Evolutionary conservation across 805 yeast species (phyloP).

Genomic region (Lachancea quebecensis): DNA sequence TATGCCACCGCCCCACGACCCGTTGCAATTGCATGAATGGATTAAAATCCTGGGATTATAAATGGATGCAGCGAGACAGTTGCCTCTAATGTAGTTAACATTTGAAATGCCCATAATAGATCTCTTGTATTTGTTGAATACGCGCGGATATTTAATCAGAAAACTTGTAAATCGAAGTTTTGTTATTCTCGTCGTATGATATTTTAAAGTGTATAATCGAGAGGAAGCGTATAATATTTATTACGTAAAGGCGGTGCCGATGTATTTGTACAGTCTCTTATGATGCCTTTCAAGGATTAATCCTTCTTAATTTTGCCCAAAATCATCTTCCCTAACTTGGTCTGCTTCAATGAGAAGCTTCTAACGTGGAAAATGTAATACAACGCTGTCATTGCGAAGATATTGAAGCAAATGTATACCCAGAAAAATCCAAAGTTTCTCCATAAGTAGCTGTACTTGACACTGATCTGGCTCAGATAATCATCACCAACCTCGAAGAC

Average conservation of each 20-base stretch:
- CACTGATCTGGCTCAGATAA: constrained; percentile 38
- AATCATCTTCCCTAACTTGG: constrained; percentile 1
- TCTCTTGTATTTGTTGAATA: background rate
- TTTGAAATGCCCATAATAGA: background rate
- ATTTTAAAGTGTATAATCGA: no score
- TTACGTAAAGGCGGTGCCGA: no score
- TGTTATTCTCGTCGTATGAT: no score
- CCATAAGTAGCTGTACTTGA: constrained; percentile 48
- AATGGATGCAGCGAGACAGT: constrained; percentile 2
- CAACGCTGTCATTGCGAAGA: constrained; percentile 35
- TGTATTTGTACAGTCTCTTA: no score
- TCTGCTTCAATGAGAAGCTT: constrained; percentile 11
- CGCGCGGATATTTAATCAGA: background rate
- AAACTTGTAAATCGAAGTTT: no score
- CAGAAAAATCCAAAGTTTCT: constrained; percentile 59
- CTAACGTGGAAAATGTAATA: constrained; percentile 26
- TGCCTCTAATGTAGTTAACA: constrained; percentile 3
- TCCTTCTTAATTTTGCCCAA: constrained; percentile 4
- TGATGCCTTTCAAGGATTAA: background rate
- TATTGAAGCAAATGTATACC: constrained; percentile 50
- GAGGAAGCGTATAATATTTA: no score
- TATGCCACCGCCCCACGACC: constrained; percentile 82
- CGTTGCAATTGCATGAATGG: constrained; percentile 76
- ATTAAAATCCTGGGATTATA: constrained; percentile 43
- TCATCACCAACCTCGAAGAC: constrained; percentile 41